Evolutionary conservation across 768 basidiomycete species (phyloP), one percentile per base, ranked within the genome.

Genomic region (Lactarius sp.): DNA sequence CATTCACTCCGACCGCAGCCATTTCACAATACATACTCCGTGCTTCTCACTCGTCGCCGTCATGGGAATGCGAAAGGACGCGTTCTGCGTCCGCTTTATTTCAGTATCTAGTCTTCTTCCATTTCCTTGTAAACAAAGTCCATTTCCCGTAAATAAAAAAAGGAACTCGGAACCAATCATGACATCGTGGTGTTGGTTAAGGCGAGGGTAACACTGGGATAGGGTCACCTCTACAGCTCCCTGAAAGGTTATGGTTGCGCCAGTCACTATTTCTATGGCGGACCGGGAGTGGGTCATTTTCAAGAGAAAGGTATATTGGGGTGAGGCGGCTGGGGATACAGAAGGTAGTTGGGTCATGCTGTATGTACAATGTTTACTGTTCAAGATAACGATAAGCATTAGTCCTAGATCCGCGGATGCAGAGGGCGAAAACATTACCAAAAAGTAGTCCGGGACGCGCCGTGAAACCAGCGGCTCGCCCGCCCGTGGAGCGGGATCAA

Each of bases 401-500:
- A 42, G 18, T 51, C 41, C 4, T n/a, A 9, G 47, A 51, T 42
- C n/a, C n/a, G 34, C 46, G 6, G 1, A 50, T 13, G 16, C 3
- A 41, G 10, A 22, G 2, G 46, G 27, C 14, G 34, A 9, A 12
- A 27, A 14, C 79, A 86, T 71, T 72, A 93, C 91, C 73, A 94
- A 83, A 85, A 94, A 94, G 77, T 94, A 94, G 77, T 94, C 92
- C 72, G 92, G 92, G 77, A 93, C 92, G 75, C 92, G 89, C 77
- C 92, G 84, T 73, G 95, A 94, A 68, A 99, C 97, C 64, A 98
- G 86, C 54, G 97, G 97, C 76, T 99, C 97, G 70, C 97, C 97
- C 72, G 96, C 94, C 75, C 97, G 83, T 71, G 97, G 97, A 70
- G 97, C 97, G 73, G 97, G 97, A 78, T 99, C 97, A 77, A 98